Base-by-base conservation (phyloP, 1,284 basidiomycete species). In the Boletus calvinii region DNA sequence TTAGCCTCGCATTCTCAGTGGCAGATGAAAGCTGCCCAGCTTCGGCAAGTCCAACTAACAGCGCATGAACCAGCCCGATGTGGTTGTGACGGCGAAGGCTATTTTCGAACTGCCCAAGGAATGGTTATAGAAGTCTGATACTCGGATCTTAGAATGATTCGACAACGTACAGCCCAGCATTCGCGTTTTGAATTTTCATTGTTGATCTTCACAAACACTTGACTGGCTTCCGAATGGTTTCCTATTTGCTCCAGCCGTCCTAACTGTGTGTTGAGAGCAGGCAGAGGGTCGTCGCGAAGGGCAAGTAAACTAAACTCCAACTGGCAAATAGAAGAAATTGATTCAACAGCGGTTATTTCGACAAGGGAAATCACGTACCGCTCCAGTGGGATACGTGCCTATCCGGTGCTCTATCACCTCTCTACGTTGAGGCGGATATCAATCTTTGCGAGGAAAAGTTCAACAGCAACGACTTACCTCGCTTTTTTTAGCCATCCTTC, bases 291-390 rank as follows among this genome's bases (percentile, higher is more conserved):
- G 49, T 89, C 84, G 53, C 87, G 84, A 37, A 97, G 75, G 6
- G 91, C 91, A 44, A 95, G 81, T 35, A 97, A 80, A 70, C 90
- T 94, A 77, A 97, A 97, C 70, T 94, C 90, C 56, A 96, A 76
- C 90, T 94, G 54, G 53, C 46, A 29, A 37, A 42, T 29, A 35
- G 47, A 49, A 37, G 53, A 53, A 48, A 54, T 46, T 43, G 51
- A 44, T 55, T 50, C 24, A 13, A 39, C 34, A 43, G 48, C 50
- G 44, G 37, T n/a, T 32, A 43, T 36, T 18, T 45, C 35, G 26
- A 38, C 45, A 12, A 22, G 42, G 35, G 8, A 61, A 45, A 46
- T 51, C 49, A 78, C 87, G 64, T 69, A 95, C 92, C 60, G 90
- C 83, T 59, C 84, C 90, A 36, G 79, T 73, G 24, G 92, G 91